These are phyloP conservation scores for Coniochaeta sp. DNA, from an alignment of 2,329 filamentous ascomycete genomes.

Conservation along the genomic window DNA sequence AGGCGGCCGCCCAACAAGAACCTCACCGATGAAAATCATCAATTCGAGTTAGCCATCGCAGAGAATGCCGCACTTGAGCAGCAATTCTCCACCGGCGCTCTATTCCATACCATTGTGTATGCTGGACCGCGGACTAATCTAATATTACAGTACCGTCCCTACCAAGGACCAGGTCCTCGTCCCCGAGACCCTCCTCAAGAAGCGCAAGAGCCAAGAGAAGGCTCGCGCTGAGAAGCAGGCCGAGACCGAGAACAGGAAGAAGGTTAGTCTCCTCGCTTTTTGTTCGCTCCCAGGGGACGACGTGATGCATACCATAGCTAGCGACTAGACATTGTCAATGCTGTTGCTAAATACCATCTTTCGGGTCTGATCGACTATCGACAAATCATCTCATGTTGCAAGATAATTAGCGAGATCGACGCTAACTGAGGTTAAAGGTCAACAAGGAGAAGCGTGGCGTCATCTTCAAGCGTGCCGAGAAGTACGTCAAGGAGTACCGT, in stretches of 20 bases:
- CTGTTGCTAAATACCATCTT: slow-evolving; percentile 99
- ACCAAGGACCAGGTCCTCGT: slow-evolving; percentile 94
- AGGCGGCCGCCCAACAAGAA: slow-evolving; percentile 10
- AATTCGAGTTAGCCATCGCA: slow-evolving; percentile 77
- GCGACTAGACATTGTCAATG: slow-evolving; percentile 98
- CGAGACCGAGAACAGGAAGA: slow-evolving; percentile 78
- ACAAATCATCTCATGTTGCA: not conserved
- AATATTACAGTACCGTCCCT: slow-evolving; percentile 68
- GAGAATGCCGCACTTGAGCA: slow-evolving; percentile 89
- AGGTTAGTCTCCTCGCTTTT: slow-evolving; percentile 54
- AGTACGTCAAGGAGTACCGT: slow-evolving; percentile 99
- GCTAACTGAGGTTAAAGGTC: slow-evolving; percentile 50
- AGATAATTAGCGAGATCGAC: slow-evolving; percentile 22
- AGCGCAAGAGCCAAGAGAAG: slow-evolving; percentile 99
- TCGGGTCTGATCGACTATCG: slow-evolving; percentile 75
- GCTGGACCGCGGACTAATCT: slow-evolving; percentile 76
- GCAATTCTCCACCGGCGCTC: slow-evolving; percentile 90
- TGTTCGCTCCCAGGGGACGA: slow-evolving; percentile 23
- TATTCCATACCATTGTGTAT: slow-evolving; percentile 53
- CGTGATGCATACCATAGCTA: slow-evolving; percentile 84
- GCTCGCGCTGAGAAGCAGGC: slow-evolving; percentile 81
- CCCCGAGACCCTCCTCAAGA: slow-evolving; percentile 99
- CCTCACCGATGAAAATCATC: slow-evolving; percentile 56
- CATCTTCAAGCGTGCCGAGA: slow-evolving; percentile 99
- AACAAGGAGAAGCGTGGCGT: slow-evolving; percentile 98